Evolutionary conservation across 208 protist species (phyloP).

Genomic region (Crithidia bombi): DNA sequence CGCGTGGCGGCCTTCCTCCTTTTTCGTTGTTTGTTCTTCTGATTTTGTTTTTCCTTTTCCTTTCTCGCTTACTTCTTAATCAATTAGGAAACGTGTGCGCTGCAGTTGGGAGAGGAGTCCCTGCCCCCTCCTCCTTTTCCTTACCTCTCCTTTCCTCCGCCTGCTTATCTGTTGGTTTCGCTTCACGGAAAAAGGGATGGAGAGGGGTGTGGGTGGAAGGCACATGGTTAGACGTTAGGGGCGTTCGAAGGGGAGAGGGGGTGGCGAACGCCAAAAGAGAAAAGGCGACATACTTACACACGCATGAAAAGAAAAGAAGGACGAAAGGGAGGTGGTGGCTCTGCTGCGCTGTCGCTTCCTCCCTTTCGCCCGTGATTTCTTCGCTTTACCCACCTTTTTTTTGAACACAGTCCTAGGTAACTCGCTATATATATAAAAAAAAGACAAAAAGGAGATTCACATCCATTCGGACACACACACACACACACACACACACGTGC

Average conservation of each 20-base stretch:
- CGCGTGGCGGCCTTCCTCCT: neutral
- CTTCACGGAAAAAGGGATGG: too few relatives aligned
- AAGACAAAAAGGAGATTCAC: conserved; percentile 5
- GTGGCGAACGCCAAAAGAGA: neutral
- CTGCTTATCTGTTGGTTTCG: too few relatives aligned
- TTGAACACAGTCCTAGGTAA: conserved; percentile 18
- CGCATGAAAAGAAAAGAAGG: neutral
- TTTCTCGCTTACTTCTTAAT: conserved; percentile 26
- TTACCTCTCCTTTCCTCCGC: conserved; percentile 5
- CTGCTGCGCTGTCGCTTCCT: neutral
- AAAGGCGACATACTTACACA: too few relatives aligned
- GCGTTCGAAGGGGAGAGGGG: neutral
- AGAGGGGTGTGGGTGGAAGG: neutral
- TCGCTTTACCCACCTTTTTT: neutral
- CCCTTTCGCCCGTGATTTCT: neutral
- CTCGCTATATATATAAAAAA: conserved; percentile 1
- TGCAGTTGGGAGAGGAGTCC: neutral
- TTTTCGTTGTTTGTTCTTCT: conserved; percentile 25
- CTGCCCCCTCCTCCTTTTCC: neutral
- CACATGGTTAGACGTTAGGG: conserved; percentile 26
- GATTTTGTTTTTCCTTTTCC: conserved; percentile 6
- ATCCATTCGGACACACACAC: neutral
- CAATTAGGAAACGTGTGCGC: conserved; percentile 27
- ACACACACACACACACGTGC: too few relatives aligned
- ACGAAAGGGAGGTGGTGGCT: neutral